Conservation (phyloP, 371 early-diverging fungal genomes). For the Rhizomucor pusillus region DNA sequence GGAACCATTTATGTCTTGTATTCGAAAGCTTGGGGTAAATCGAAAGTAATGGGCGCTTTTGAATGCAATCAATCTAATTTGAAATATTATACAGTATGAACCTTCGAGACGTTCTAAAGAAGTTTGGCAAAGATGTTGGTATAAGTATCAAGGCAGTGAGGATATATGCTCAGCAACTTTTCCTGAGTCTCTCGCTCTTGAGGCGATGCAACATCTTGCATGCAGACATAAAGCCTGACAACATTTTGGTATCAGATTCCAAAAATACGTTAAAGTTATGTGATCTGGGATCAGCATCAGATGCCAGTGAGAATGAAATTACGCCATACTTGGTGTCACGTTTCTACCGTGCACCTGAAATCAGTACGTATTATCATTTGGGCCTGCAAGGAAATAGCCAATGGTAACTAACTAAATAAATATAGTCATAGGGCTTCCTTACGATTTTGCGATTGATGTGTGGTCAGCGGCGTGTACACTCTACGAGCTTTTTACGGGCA, state of each 20-base stretch:
- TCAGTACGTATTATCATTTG: conserved; percentile 61
- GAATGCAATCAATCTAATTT: not conserved
- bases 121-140: conserved; percentile 91
- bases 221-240: conserved; percentile 98
- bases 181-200: conserved; percentile 81
- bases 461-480: conserved; percentile 99
- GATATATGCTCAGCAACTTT: conserved; percentile 89
- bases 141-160: conserved; percentile 91
- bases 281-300: conserved; percentile 93
- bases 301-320: conserved; percentile 82
- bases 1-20: conserved; percentile 89
- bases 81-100: conserved; percentile 65
- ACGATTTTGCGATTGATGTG: conserved; percentile 89
- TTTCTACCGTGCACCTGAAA: conserved; percentile 99
- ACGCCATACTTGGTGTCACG: conserved; percentile 96
- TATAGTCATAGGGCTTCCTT: conserved; percentile 83
- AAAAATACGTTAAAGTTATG: conserved; percentile 84
- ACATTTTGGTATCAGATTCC: conserved; percentile 84
- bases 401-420: not conserved
- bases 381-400: not conserved
- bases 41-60: not conserved
- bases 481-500: conserved; percentile 95
- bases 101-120: conserved; percentile 88
- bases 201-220: conserved; percentile 86
- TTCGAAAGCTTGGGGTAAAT: conserved; percentile 83